Percentiles rank a stretch among this genome's conserved stretches.
These are phyloP conservation scores for Phytopythium montanum DNA, from an alignment of 352 stramenopile genomes.

Conservation along the genomic window DNA sequence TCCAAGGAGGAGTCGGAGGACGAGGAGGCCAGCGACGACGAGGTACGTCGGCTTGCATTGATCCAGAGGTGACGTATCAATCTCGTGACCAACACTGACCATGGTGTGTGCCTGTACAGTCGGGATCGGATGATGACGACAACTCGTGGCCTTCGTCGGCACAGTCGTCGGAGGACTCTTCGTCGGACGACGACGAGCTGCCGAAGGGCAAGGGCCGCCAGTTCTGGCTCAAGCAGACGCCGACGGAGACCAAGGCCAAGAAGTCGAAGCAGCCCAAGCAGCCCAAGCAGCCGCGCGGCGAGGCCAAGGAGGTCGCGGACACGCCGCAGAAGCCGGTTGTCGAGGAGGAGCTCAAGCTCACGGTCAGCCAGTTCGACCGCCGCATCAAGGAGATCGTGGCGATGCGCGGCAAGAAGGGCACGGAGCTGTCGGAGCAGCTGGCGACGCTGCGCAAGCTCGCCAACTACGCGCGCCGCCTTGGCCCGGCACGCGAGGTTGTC, in stretches of 20 bases:
- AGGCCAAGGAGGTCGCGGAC: slow-evolving; percentile 46
- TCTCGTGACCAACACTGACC: not conserved
- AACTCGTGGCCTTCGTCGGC: slow-evolving; percentile 54
- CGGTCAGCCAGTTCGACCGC: slow-evolving; percentile 72
- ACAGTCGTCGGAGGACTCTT: slow-evolving; percentile 52
- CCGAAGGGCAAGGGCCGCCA: slow-evolving; percentile 94
- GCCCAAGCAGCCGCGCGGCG: slow-evolving; percentile 32
- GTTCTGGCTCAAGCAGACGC: slow-evolving; percentile 94
- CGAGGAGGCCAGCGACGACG: slow-evolving; percentile 10
- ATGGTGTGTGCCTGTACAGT: not conserved
- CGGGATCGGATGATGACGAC: slow-evolving; percentile 47
- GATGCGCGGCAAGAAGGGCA: slow-evolving; percentile 80
- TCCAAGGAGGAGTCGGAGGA: slow-evolving; percentile 16
- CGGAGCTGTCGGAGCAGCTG: slow-evolving; percentile 71
- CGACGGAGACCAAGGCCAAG: slow-evolving; percentile 58
- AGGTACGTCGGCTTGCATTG: not conserved
- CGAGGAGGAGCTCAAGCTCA: slow-evolving; percentile 84
- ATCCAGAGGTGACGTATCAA: not conserved
- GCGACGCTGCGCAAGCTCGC: slow-evolving; percentile 68
- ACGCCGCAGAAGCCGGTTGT: slow-evolving; percentile 53
- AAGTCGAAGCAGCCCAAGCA: slow-evolving; percentile 36
- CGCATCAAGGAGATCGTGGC: slow-evolving; percentile 85
- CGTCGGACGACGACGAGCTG: slow-evolving; percentile 75
- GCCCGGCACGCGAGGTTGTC: slow-evolving; percentile 69
- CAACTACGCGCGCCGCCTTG: slow-evolving; percentile 74